Conservation (phyloP, 148 eudicot genomes). For the Pouteria glomerata region DNA sequence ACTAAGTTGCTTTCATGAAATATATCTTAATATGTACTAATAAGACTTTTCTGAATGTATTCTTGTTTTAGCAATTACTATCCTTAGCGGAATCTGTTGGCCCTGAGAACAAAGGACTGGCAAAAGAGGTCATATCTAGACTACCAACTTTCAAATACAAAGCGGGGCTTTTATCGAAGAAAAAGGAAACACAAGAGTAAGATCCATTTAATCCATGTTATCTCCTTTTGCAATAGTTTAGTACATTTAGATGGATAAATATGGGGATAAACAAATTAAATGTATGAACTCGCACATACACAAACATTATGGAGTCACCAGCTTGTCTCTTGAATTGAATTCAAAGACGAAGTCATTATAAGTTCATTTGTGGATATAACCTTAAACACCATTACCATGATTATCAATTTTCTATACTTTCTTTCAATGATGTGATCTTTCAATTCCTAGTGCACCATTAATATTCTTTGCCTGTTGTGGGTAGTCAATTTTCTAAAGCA, state of each 20-base stretch:
- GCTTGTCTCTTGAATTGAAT: not conserved
- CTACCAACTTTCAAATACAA: slow-evolving; percentile 61
- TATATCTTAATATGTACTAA: slow-evolving; percentile 1
- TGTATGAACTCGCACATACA: not conserved
- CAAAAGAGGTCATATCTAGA: slow-evolving; percentile 51
- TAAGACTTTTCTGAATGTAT: slow-evolving; percentile 4
- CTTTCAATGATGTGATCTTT: too few species aligned
- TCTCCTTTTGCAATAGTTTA: not conserved
- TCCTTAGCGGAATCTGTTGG: slow-evolving; percentile 66
- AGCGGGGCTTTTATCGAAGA: slow-evolving; percentile 50
- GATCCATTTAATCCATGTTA: slow-evolving; percentile 16
- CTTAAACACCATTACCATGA: not conserved
- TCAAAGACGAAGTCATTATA: not conserved
- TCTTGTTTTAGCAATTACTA: slow-evolving; percentile 52
- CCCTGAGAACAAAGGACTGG: slow-evolving; percentile 58
- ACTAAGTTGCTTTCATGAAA: not conserved
- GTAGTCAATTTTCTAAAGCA: too few species aligned
- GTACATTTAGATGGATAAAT: not conserved
- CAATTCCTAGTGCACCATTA: too few species aligned
- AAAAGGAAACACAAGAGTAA: slow-evolving; percentile 45
- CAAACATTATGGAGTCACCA: not conserved
- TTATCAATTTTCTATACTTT: too few species aligned
- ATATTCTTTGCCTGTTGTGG: too few species aligned
- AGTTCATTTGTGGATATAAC: not conserved
- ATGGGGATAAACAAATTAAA: not conserved